phyloP scores from a whole-genome alignment of 2,329 filamentous ascomycete species.

The Paraphoma chrysanthemicola region DNA sequence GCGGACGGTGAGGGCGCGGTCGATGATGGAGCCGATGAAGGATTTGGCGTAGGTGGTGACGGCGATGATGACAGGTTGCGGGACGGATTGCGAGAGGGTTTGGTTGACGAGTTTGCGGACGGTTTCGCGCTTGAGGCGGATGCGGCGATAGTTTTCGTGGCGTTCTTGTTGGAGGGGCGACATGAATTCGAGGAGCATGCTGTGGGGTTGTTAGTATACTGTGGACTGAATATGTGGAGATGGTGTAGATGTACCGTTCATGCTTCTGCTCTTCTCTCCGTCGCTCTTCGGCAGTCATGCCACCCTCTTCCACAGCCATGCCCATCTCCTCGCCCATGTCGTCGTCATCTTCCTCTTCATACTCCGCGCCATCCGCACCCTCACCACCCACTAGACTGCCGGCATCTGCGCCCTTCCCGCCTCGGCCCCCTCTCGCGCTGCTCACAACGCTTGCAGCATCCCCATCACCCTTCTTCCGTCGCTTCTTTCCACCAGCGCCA shows the following conservation, averaged over 20 bases:
- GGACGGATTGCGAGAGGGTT: slow-evolving; percentile 80
- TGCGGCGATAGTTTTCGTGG: slow-evolving; percentile 74
- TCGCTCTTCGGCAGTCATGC: slow-evolving; percentile 62
- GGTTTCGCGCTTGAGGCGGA: slow-evolving; percentile 71
- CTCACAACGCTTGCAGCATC: slow-evolving; percentile 46
- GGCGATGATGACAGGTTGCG: slow-evolving; percentile 74
- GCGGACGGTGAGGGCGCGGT: slow-evolving; percentile 73
- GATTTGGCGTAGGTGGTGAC: slow-evolving; percentile 79
- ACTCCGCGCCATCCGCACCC: slow-evolving; percentile 61
- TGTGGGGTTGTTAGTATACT: slow-evolving; percentile 10
- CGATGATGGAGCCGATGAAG: slow-evolving; percentile 78
- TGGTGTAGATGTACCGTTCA: slow-evolving; percentile 52
- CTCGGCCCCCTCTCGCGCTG: slow-evolving; percentile 38
- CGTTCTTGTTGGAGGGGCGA: slow-evolving; percentile 71
- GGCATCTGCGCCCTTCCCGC: slow-evolving; percentile 26
- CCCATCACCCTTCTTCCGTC: slow-evolving; percentile 49
- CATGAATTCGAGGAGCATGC: slow-evolving; percentile 69
- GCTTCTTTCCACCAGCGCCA: slow-evolving; percentile 61
- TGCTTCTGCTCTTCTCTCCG: slow-evolving; percentile 72
- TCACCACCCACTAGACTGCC: slow-evolving; percentile 47
- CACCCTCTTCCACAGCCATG: slow-evolving; percentile 57
- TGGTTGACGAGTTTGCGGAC: slow-evolving; percentile 81
- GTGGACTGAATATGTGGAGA: neutral
- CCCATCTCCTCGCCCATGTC: slow-evolving; percentile 53
- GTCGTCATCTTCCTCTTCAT: slow-evolving; percentile 64